Evolutionary conservation across 1,139 yeast genomes (phyloP), one percentile per base, ranked within the genome.

Genomic region (Komagataea norvegica): DNA sequence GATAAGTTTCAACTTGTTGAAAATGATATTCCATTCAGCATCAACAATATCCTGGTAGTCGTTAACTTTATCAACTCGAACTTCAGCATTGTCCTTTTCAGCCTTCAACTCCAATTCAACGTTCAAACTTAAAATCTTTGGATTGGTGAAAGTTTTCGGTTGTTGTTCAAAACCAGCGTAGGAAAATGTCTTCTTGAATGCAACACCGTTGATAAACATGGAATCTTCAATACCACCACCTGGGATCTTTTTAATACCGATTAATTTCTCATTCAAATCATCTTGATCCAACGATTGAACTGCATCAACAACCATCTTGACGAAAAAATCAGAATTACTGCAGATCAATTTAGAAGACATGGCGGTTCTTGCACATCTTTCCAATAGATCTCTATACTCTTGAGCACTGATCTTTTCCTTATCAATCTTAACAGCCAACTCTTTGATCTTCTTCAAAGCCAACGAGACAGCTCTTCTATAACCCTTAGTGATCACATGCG

Each of bases 141-240:
- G 96, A 59, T 85, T 68, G 13, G 57, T 55, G 59, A 93, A 87
- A 40, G 63, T 67, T 63, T 91, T 91, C 36, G 98, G 99, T 64
- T 93, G 98, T 67, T 91, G 99, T 64, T 91, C 99, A 61, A 91
- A 91, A 9, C 97, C 97, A 37, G 97, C 97, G 55, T 91, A 91
- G 25, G 96, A 83, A 56, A 91, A 91, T 0, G 99, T 89, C 67
- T 91, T 91, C 57, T 91, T 88, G 66, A 91, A 91, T 5, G 96
- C 98, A 43, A 93, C 97, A 55, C 99, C 99, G 54, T 85, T 77
- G 37, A 91, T 77, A 54, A 87, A 86, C 45, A 79, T 57, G 11
- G 96, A 83, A 52, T 91, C 97, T 61, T 89, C 96, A 79, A 93
- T 83, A 36, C 91, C 84, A 41, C 99, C 99, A 53, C 99, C 99